Evolutionary conservation across 23 red algal genomes (phyloP), one percentile per base, ranked within the genome.

Genomic region (Cyanidiococcus yangmingshanensis): DNA sequence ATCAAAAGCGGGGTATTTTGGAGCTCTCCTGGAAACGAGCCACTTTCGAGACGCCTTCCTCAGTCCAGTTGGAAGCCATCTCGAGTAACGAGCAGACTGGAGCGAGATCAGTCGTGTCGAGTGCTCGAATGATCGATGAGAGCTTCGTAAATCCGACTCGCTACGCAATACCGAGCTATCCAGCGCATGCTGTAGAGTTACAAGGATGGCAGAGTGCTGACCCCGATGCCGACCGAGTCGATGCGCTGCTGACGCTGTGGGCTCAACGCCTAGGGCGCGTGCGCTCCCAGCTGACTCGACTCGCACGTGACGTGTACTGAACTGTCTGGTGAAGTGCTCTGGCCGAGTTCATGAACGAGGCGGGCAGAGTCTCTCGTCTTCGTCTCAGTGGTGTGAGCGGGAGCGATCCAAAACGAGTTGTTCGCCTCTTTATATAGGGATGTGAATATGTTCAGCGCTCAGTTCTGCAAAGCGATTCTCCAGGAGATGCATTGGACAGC

Each of bases 1-100:
- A 98, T 75, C 94, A 98, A 76, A 54, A 7, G 45, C 45, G 21
- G 21, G 45, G 21, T 21, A 21, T 54, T 54, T 54, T 54, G 45
- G 12, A 15, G 45, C 12, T 54, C 45, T 54, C 45, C 12, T 54
- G 45, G 45, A 7, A 21, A 21, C 45, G 21, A 21, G 12, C 12
- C 7, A 54, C 45, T 7, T 15, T 21, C 7, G 45, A 21, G 7
- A 7, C 21, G 45, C 45, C 21, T 54, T 54, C 45, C 45, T 15
- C 45, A 54, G 45, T 15, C 21, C 21, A 7, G 7, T 21, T 21
- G 21, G 45, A 7, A 15, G 21, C 45, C 7, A 21, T 7, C 45
- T 15, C 45, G 21, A 21, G 21, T 7, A 54, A 7, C 21, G 45
- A 54, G 21, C 21, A 15, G 7, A 21, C 12, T 54, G 7, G 12